A percentile compares a stretch with the other conserved stretches of the same genome.
Conservation (phyloP, 495 filamentous ascomycete species). For the Annulohypoxylon moriforme region DNA sequence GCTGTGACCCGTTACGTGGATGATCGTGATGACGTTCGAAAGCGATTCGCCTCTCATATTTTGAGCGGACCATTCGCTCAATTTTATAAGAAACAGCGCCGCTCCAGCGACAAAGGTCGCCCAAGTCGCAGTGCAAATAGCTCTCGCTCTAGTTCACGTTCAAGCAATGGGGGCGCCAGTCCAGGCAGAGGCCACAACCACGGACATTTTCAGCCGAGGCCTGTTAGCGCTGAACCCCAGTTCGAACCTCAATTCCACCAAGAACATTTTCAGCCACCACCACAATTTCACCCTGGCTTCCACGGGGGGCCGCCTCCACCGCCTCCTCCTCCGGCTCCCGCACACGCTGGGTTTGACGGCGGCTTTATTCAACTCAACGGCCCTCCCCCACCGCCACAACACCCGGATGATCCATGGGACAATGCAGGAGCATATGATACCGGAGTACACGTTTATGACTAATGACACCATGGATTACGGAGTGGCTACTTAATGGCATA, state of each 20-base stretch:
- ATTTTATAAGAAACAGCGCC: slow-evolving; percentile 38
- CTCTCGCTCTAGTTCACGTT: slow-evolving; percentile 25
- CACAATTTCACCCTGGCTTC: slow-evolving; percentile 24
- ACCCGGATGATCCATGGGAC: slow-evolving; percentile 26
- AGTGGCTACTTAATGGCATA: not conserved
- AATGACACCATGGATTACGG: slow-evolving; percentile 9
- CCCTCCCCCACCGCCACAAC: slow-evolving; percentile 22
- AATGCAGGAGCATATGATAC: slow-evolving; percentile 17
- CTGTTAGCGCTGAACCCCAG: slow-evolving; percentile 15
- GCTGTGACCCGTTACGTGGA: slow-evolving; percentile 47
- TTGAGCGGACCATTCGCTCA: slow-evolving; percentile 48
- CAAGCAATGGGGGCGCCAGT: slow-evolving; percentile 3
- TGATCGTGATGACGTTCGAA: slow-evolving; percentile 38
- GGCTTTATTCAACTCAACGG: slow-evolving; percentile 48
- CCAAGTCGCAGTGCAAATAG: slow-evolving; percentile 26
- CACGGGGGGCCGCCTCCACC: slow-evolving; percentile 34
- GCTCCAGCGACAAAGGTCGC: slow-evolving; percentile 29
- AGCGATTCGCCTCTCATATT: slow-evolving; percentile 42
- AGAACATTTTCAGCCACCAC: slow-evolving; percentile 17
- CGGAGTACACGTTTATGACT: slow-evolving; percentile 27
- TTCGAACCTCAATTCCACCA: slow-evolving; percentile 31
- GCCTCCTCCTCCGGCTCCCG: slow-evolving; percentile 15
- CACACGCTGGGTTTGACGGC: slow-evolving; percentile 39
- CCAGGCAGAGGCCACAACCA: slow-evolving; percentile 22
- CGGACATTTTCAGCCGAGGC: slow-evolving; percentile 23